These are phyloP conservation scores for Boletus rubroflammeus DNA, from an alignment of 768 basidiomycete species.

Conservation along the genomic window DNA sequence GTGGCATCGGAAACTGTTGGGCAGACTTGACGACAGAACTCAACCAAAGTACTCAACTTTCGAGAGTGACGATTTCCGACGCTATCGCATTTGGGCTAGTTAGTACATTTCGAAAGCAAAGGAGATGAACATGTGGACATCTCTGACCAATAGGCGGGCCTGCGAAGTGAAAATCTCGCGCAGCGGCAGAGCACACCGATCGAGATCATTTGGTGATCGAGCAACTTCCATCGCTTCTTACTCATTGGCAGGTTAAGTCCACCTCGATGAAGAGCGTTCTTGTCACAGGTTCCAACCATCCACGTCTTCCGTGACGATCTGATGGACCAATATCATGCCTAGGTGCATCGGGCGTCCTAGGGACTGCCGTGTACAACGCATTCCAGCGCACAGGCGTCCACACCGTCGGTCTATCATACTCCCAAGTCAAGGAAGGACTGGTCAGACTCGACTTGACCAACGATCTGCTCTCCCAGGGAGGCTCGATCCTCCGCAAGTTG, in stretches of 20 bases:
- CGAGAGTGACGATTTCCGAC: neutral
- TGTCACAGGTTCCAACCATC: conserved; percentile 45
- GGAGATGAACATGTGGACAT: neutral
- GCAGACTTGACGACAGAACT: neutral
- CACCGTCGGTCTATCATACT: conserved; percentile 70
- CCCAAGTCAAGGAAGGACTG: conserved; percentile 53
- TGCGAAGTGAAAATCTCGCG: neutral
- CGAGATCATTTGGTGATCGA: neutral
- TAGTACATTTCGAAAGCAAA: neutral
- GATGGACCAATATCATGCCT: neutral
- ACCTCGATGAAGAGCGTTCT: conserved; percentile 44
- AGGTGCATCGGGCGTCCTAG: conserved; percentile 94
- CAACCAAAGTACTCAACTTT: neutral
- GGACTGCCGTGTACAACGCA: conserved; percentile 68
- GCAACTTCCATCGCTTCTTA: too few relatives aligned
- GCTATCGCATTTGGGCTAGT: neutral
- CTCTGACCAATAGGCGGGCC: neutral
- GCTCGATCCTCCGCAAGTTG: conserved; percentile 43
- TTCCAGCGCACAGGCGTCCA: conserved; percentile 47
- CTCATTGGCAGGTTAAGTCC: neutral
- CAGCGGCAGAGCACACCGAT: neutral
- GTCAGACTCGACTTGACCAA: conserved; percentile 68
- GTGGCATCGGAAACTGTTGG: neutral
- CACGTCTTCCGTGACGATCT: conserved; percentile 8
- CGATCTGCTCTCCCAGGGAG: conserved; percentile 29